These are phyloP conservation scores for Cordyceps militaris DNA, from an alignment of 2,329 filamentous ascomycete genomes.

Conservation along the genomic window DNA sequence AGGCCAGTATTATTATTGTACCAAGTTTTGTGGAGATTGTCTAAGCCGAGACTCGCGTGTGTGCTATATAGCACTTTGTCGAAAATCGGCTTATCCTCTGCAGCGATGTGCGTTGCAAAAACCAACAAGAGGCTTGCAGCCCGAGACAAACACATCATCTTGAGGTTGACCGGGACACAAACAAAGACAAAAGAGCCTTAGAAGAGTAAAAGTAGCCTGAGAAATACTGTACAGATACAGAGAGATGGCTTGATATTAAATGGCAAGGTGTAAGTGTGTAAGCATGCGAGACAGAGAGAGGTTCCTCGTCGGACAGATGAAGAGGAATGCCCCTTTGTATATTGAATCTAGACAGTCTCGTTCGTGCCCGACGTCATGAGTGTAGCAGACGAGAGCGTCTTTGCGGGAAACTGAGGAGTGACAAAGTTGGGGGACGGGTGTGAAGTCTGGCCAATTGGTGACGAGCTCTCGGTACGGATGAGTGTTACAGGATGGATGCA, in stretches of 20 bases:
- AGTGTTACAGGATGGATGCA: conserved; percentile 1
- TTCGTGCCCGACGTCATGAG: background rate
- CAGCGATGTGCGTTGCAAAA: background rate
- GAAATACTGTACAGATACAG: background rate
- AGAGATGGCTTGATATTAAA: background rate
- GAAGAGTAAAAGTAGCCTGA: background rate
- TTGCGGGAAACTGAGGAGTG: background rate
- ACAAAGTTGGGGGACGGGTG: background rate
- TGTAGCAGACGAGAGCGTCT: background rate
- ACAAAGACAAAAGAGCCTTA: background rate
- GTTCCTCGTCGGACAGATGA: background rate
- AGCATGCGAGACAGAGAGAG: conserved; percentile 3
- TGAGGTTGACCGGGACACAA: background rate
- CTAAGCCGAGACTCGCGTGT: conserved; percentile 28
- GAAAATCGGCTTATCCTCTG: background rate
- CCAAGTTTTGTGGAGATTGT: conserved; percentile 47
- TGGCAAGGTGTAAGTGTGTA: background rate
- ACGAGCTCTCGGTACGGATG: background rate
- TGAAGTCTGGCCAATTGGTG: background rate
- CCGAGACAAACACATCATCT: background rate
- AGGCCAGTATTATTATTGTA: conserved; percentile 54
- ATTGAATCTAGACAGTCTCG: background rate
- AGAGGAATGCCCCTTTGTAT: background rate
- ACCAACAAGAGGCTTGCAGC: background rate
- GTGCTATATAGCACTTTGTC: too few relatives aligned